Evolutionary conservation across 495 filamentous ascomycete genomes (phyloP).

Genomic region (Podospora anserina): DNA sequence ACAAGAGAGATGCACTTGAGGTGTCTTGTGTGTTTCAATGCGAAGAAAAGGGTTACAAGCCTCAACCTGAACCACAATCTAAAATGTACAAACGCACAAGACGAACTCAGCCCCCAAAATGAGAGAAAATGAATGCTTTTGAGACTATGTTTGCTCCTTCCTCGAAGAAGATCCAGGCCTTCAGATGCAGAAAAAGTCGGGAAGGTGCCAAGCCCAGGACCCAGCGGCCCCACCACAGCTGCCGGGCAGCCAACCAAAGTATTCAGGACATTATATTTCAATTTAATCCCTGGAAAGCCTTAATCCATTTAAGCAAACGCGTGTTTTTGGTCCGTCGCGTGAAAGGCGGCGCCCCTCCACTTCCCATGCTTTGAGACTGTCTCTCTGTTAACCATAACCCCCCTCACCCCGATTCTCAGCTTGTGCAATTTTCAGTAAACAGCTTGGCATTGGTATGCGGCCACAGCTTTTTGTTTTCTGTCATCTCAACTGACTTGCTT

Average conservation of each 20-base stretch:
- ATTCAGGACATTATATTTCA: background rate
- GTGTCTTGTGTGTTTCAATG: background rate
- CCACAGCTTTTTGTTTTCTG: background rate
- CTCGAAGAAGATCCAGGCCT: background rate
- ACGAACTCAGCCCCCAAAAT: background rate
- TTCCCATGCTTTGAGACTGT: background rate
- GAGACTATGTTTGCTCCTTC: background rate
- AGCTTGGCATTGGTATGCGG: background rate
- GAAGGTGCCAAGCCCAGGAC: background rate
- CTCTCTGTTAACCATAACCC: too few species aligned
- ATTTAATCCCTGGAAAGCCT: background rate
- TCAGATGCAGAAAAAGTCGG: background rate
- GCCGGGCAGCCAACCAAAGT: background rate
- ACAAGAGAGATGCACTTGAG: background rate
- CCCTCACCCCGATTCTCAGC: background rate
- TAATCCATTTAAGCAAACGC: conserved; percentile 1
- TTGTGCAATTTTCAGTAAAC: background rate
- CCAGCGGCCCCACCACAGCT: background rate
- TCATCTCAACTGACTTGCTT: background rate
- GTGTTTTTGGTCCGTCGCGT: background rate
- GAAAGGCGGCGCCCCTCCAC: background rate
- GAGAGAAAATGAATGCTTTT: background rate
- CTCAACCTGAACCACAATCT: background rate
- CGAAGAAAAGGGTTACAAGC: background rate
- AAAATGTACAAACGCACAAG: background rate